phyloP scores from a whole-genome alignment of 164 flowering plant species.

The Annona squamosa region DNA sequence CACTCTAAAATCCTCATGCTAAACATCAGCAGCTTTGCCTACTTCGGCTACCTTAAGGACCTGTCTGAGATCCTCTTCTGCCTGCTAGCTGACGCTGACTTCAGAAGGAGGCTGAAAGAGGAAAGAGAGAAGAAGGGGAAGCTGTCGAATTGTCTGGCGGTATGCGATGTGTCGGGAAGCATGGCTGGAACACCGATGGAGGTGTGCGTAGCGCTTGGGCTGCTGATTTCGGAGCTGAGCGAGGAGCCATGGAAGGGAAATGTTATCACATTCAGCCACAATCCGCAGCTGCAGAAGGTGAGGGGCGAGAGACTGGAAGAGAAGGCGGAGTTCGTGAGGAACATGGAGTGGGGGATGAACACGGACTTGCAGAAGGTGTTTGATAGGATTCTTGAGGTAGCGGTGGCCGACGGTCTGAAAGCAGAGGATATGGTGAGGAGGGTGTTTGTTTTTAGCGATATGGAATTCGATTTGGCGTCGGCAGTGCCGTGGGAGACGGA shows the following conservation, averaged over 20 bases:
- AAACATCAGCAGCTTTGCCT: conserved; percentile 20
- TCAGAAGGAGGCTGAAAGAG: conserved; percentile 12
- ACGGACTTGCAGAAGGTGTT: conserved; percentile 32
- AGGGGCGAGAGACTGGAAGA: conserved; percentile 13
- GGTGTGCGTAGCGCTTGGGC: conserved; percentile 26
- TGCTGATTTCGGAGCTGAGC: conserved; percentile 24
- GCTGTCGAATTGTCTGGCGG: conserved; percentile 23
- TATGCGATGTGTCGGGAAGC: conserved; percentile 32
- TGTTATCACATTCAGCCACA: conserved; percentile 22
- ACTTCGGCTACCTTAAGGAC: conserved; percentile 34
- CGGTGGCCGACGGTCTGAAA: conserved; percentile 9
- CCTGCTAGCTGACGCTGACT: conserved; percentile 25
- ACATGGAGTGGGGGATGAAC: conserved; percentile 28
- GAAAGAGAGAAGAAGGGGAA: conserved; percentile 18
- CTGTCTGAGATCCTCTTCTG: conserved; percentile 35
- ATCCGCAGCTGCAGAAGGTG: conserved; percentile 24
- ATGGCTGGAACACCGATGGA: conserved; percentile 26
- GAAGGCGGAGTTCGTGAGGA: conserved; percentile 11
- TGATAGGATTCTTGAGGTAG: conserved; percentile 22
- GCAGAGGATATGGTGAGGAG: conserved; percentile 34
- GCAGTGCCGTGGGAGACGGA: conserved; percentile 43
- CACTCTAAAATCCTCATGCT: conserved; percentile 36
- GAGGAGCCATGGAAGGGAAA: conserved; percentile 34
- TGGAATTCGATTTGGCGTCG: conserved; percentile 53
- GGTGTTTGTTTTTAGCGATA: conserved; percentile 55